Base-by-base conservation (phyloP, 139 green algal genomes). In the Auxenochlorella protothecoides region DNA sequence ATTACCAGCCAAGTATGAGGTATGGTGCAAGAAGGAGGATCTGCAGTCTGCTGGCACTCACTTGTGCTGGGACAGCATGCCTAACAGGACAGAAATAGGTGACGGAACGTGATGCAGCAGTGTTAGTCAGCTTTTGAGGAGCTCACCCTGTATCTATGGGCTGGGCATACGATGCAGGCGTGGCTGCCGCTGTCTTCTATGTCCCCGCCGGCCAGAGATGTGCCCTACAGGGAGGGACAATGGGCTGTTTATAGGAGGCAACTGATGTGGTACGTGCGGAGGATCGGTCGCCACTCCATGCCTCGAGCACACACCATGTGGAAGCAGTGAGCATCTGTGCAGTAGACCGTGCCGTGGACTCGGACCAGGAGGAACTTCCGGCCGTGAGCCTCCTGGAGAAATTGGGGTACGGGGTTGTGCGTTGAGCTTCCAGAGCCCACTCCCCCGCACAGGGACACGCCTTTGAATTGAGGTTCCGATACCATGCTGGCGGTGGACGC, bases 121-220 rank as follows among this genome's bases (percentile, higher is more conserved):
- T 44, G 27, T 44, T 44, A 44, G 27, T 44, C 27, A 44, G 27
- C 27, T 44, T 44, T 44, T 44, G 9, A 52, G 55, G 15, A 51
- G 54, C 71, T 52, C 59, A 69, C 73, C 64, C 65, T 65, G 75
- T 82, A 78, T 57, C 77, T 52, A 55, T 83, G 78, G 7, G 76
- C 55, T 12, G 78, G 78, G 62, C 78, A 83, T 5, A 83, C 69
- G 53, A 83, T 68, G 73, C 78, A 83, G 16, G 78, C 65, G 55
- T 76, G 73, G 53, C 69, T 70, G 44, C 44, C 73, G 1, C 79
- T n/a, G 62, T 83, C 78, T 53, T 83, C 78, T 59, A 83, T 79
- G 65, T 83, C 78, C 3, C 78, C 78, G 62, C 72, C 73, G 52
- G 55, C 56, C 56, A 62, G 57, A 62, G 57, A 62, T 15, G 57